Conservation (phyloP, 2,329 filamentous ascomycete genomes). For the Didymella keratinophila region DNA sequence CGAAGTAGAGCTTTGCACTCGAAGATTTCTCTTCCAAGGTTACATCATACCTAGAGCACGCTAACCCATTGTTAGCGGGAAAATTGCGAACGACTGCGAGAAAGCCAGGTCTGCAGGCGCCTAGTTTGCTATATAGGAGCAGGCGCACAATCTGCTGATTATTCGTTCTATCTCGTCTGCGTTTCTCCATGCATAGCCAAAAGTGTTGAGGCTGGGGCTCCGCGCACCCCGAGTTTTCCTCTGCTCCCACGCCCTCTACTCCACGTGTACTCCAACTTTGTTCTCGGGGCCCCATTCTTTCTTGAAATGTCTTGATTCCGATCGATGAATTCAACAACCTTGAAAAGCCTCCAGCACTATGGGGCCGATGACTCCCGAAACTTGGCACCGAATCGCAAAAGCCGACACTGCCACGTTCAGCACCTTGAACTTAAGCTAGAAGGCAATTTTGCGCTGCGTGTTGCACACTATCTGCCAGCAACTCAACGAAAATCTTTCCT, state of each 20-base stretch:
- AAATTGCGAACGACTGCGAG: constrained; percentile 5
- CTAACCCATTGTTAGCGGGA: constrained; percentile 10
- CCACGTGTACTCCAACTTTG: constrained; percentile 19
- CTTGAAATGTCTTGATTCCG: constrained; percentile 12
- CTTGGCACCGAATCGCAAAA: constrained; percentile 14
- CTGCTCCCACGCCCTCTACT: constrained; percentile 17
- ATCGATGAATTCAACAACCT: constrained; percentile 10
- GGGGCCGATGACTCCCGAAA: constrained; percentile 6
- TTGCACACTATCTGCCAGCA: constrained; percentile 3
- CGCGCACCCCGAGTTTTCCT: constrained; percentile 6
- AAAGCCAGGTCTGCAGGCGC: background rate
- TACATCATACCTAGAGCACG: constrained; percentile 13
- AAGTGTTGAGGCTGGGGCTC: constrained; percentile 21
- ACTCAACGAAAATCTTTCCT: constrained; percentile 2
- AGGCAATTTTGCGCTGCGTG: background rate
- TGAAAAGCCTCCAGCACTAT: constrained; percentile 9
- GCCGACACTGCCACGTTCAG: constrained; percentile 9
- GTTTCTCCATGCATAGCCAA: constrained; percentile 11
- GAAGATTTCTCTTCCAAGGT: background rate
- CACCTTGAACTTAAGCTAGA: constrained; percentile 4
- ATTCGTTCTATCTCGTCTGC: background rate
- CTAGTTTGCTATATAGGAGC: constrained; percentile 4
- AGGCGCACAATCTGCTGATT: background rate
- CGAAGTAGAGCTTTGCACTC: background rate
- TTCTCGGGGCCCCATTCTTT: constrained; percentile 14